Conservation (phyloP, 768 basidiomycete species). For the Mycena sanguinolenta region DNA sequence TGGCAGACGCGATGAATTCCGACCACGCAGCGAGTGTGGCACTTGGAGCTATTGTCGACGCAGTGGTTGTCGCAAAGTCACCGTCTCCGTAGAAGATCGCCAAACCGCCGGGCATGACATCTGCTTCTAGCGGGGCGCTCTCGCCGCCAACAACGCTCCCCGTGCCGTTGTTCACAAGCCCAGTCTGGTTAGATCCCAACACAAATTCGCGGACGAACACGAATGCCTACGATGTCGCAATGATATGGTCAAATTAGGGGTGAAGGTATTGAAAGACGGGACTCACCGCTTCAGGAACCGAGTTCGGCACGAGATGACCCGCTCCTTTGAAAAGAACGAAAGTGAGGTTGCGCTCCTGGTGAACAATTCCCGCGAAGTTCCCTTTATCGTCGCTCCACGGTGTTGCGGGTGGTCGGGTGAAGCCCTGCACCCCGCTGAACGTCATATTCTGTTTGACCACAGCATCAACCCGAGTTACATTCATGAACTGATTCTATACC, state of each 20-base stretch:
- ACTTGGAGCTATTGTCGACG: slow-evolving; percentile 52
- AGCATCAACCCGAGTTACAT: neutral
- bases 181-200: slow-evolving; percentile 61
- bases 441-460: slow-evolving; percentile 61
- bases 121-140: slow-evolving; percentile 49
- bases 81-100: slow-evolving; percentile 60
- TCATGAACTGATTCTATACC: slow-evolving; percentile 38
- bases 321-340: slow-evolving; percentile 33
- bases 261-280: neutral
- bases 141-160: slow-evolving; percentile 61
- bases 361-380: slow-evolving; percentile 61
- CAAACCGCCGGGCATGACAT: slow-evolving; percentile 53
- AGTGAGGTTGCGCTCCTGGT: slow-evolving; percentile 65
- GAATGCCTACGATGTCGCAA: slow-evolving; percentile 48
- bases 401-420: slow-evolving; percentile 60
- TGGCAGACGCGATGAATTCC: slow-evolving; percentile 44
- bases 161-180: slow-evolving; percentile 51
- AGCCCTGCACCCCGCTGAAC: slow-evolving; percentile 68
- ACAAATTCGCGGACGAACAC: slow-evolving; percentile 63
- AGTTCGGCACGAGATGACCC: slow-evolving; percentile 36
- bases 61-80: slow-evolving; percentile 44
- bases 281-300: slow-evolving; percentile 34
- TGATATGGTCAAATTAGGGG: neutral
- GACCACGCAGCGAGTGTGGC: slow-evolving; percentile 52
- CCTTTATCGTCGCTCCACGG: slow-evolving; percentile 61